Evolutionary conservation across 768 basidiomycete species (phyloP), one percentile per base, ranked within the genome.

Genomic region (Rhizopogon vulgaris): DNA sequence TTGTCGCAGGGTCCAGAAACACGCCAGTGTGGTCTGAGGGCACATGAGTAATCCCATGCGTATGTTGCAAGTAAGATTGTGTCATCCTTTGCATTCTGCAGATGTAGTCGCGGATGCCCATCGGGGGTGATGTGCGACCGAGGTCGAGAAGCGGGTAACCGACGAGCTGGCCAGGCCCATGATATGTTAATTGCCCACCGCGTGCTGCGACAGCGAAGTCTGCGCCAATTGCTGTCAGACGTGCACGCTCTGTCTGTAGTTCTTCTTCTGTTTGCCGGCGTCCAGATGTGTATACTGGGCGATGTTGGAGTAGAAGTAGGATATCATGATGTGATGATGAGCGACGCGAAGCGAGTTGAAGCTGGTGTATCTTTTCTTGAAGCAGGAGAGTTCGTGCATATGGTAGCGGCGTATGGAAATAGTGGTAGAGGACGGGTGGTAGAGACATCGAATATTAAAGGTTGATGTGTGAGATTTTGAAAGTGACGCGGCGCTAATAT

Each of bases 91-190:
- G 90, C 67, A 97, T 75, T 41, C 77, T 79, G 67, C 87, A 90
- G 38, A 98, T 86, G 66, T 96, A 98, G 56, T 85, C 83, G 43
- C 87, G 82, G 25, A 85, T 82, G 51, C 83, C 76, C 64, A 81
- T 74, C 48, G 85, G 72, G 7, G 94, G 90, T 41, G 79, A 72
- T 59, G 86, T 82, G 32, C 84, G 83, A n/a, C 81, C 81, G 17
- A 98, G 78, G 71, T 98, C 95, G 47, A 97, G 75, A 48, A 98
- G 75, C 2, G 94, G 92, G 65, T 99, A 99, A 27, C 94, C 96
- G 14, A 97, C 89, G 60, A 99, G 76, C 70, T 99, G 96, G 6
- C 96, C 96, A 1, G 96, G 94, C 0, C 96, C 96, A 67, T 99
- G 96, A 68, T 91, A 99, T 1, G 96, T 99, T 52, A 93, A 78